Evolutionary conservation across 495 filamentous ascomycete genomes (phyloP), one percentile per base, ranked within the genome.

Genomic region (Pyrenopolyporus hunteri): DNA sequence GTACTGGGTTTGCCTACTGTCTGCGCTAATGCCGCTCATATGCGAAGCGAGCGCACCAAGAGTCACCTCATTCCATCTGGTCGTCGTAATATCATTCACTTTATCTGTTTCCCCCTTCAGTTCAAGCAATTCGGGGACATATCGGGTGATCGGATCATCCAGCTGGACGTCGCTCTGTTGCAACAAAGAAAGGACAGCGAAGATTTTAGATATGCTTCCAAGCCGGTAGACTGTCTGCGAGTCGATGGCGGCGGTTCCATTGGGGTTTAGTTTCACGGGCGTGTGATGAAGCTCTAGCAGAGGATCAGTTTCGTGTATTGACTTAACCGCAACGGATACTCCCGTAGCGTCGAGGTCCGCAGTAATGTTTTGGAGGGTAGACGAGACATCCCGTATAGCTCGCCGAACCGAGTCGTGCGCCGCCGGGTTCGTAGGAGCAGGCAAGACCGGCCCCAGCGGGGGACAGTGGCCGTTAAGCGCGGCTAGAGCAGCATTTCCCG

Each of bases 201-300:
- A 74, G 14, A 84, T 68, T 52, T 85, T 85, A 0, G 79, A 79
- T 25, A 83, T 66, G 48, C 80, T 84, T 6, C 77, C 82, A 6
- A 83, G 59, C 8, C 78, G 74, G 59, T 82, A 84, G 14, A 85
- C 73, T 3, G 74, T 79, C 43, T 83, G 63, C 5, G 64, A 73
- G 58, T 79, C 73, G 14, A 84, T 74, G 16, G 14, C 29, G 1
- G 54, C 37, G 1, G 63, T 67, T 31, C 73, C 71, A 20, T 63
- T 68, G 2, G 62, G 47, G 29, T 70, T 67, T 4, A 53, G 63
- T 7, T 57, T 37, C 0, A 66, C 45, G 2, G 75, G 75, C 6
- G 73, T 77, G 58, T 68, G 66, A 43, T 69, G 58, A 25, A 71
- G 68, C 32, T 74, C 65, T 4, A 76, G 46, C 5, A 77, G 51